Evolutionary conservation across 805 yeast species (phyloP).

Genomic region (Torulaspora quercuum): DNA sequence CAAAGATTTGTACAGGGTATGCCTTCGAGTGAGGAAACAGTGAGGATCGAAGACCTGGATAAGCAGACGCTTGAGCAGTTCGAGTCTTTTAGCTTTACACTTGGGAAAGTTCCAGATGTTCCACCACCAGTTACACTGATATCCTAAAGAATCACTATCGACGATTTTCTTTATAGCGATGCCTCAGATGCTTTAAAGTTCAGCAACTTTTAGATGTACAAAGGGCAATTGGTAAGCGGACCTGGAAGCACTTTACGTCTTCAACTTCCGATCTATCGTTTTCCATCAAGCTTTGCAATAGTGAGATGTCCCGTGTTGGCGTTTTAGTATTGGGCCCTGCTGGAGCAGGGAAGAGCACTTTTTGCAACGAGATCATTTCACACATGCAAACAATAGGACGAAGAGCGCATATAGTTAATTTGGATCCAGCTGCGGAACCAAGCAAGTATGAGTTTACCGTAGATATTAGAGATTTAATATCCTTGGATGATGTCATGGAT

Average conservation of each 20-base stretch:
- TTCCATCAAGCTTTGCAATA: too few species aligned
- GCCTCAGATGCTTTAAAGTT: slow-evolving; percentile 6
- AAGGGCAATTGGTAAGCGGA: slow-evolving; percentile 1
- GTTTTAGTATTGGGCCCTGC: slow-evolving; percentile 95
- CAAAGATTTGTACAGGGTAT: slow-evolving; percentile 37
- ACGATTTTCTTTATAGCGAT: slow-evolving; percentile 9
- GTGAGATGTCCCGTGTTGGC: slow-evolving; percentile 86
- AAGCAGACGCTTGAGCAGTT: slow-evolving; percentile 48
- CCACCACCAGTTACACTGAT: slow-evolving; percentile 59
- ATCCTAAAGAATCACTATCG: slow-evolving; percentile 7
- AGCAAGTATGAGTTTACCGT: slow-evolving; percentile 86
- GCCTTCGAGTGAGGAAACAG: slow-evolving; percentile 27
- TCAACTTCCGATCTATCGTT: too few species aligned
- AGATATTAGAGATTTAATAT: slow-evolving; percentile 86
- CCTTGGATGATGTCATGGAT: slow-evolving; percentile 92
- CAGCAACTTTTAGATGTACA: background rate
- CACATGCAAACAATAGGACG: slow-evolving; percentile 90
- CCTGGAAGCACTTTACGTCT: too few species aligned
- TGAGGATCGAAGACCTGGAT: slow-evolving; percentile 40
- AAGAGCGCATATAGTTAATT: slow-evolving; percentile 87
- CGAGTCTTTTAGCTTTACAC: slow-evolving; percentile 43
- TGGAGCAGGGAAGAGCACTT: slow-evolving; percentile 94
- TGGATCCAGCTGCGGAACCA: slow-evolving; percentile 97
- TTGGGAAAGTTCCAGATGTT: slow-evolving; percentile 67
- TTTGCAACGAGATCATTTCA: slow-evolving; percentile 80